A percentile compares a stretch with the other conserved stretches of the same genome.
Conservation (phyloP, 129 eudicot genomes). For the Tagetes patula region DNA sequence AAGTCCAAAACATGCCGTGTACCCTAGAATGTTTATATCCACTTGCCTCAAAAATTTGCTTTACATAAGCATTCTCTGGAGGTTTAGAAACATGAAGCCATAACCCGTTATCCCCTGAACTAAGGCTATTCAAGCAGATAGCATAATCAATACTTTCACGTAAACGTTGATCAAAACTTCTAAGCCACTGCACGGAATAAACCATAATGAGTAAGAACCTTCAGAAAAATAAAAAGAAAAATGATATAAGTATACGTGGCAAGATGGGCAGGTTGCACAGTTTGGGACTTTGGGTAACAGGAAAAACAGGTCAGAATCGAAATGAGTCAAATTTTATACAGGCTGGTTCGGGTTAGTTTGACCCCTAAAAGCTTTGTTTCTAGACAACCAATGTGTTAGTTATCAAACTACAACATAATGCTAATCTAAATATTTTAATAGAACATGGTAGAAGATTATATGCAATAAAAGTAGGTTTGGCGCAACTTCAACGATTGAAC, state of each 20-base stretch:
- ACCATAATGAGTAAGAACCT: not conserved
- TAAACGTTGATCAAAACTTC: conserved; percentile 85
- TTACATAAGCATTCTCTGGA: conserved; percentile 88
- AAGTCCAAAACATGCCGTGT: not conserved
- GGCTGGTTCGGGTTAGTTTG: not conserved
- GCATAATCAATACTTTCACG: conserved; percentile 96
- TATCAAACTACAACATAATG: not conserved
- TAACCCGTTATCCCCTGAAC: conserved; percentile 61
- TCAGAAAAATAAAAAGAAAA: not conserved
- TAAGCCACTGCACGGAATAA: conserved; percentile 69
- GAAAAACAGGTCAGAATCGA: not conserved
- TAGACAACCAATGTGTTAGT: not conserved
- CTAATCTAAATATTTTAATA: conserved; percentile 3
- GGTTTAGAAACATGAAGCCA: conserved; percentile 96
- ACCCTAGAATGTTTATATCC: not conserved
- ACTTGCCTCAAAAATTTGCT: conserved; percentile 82
- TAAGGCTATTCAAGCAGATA: conserved; percentile 85
- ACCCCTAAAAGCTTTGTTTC: not conserved
- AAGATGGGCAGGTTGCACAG: not conserved
- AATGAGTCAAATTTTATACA: not conserved
- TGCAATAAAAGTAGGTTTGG: not conserved
- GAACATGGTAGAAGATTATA: not conserved
- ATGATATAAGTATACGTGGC: not conserved
- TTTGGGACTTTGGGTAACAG: not conserved
- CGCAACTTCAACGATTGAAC: not conserved